Evolutionary conservation across 352 stramenopile species (phyloP), one percentile per base, ranked within the genome.

Genomic region (Thalassiosira mediterranea): DNA sequence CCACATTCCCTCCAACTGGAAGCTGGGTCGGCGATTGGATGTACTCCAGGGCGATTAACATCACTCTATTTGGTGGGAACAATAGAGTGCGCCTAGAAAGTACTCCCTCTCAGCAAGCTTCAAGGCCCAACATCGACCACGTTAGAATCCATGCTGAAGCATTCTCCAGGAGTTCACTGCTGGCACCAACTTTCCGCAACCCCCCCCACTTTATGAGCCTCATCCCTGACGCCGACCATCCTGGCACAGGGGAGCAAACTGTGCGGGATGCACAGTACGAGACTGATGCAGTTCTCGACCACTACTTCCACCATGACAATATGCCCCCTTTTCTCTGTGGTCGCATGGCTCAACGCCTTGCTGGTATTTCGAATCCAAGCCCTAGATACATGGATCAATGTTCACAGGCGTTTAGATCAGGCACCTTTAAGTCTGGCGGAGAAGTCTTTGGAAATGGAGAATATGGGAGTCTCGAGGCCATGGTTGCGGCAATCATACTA

Each of bases 381-480:
- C 86, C 86, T 19, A 29, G 72, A 37, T 93, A 90, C 69, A 68
- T 93, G 1, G 61, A 78, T 51, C 19, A 28, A 15, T 28, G 31
- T 44, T 21, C 58, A 2, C n/a, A 54, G 23, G 58, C 58, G 19
- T 67, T 67, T 23, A 54, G 38, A 15, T 47, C 37, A 29, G 88
- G 88, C 25, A 67, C 23, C 3, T 90, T 87, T 67, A 52, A 38
- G 1, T 77, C 64, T 61, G 72, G 70, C 34, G 38, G 42, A 42
- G 25, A 40, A 17, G 46, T 64, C 19, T 64, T 85, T 68, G 64
- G 52, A 15, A 58, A n/a, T 4, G 74, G 82, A 4, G 34, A 86
- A 40, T 92, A 90, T 72, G 89, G 89, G 19, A 77, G 88, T 47
- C 56, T 94, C 26, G 63, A 21, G 46, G 87, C 87, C 10, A 90